Base-by-base conservation (phyloP, 2,329 filamentous ascomycete genomes). In the Aspergillus niger region DNA sequence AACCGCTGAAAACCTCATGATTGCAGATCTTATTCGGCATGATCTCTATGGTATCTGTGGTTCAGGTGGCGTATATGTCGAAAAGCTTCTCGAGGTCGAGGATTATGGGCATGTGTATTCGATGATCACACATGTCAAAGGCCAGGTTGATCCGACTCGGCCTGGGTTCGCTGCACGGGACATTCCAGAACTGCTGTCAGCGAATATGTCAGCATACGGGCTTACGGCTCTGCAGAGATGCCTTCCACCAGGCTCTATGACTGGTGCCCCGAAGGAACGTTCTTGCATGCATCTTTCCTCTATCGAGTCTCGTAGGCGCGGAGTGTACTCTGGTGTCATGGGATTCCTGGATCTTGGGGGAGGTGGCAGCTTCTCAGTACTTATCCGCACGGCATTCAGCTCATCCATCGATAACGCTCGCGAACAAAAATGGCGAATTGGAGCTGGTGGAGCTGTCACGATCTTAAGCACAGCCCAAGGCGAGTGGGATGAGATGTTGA, bases 1-100 rank as follows among this genome's bases (percentile, higher is more conserved):
- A 75, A 88, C 91, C 69, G 94, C 94, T 0, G 94, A 98, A 79
- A 98, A 98, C 71, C 84, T 98, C 24, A 98, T 98, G 95, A 97
- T 98, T 69, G 93, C 97, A 2, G 94, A 98, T 74, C 82, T 98
- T 1, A 95, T 97, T n/a, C 86, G 94, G 0, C 94, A 98, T 72
- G 94, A 98, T 74, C 81, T 98, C 11, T 90, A 96, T 75, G 87
- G 89, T n/a, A 88, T 96, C 8, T 91, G 89, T 62, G 91, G 91
- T 5, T 84, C 89, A 1, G 88, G 87, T 0, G 85, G 85, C 60
- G 92, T 97, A 1, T 74, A 79, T 5, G 92, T 97, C 1, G 86
- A 88, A 13, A 89, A 92, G 58, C 80, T 97, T 24, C 90, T 97
- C 79, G 85, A 88, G 60, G 90, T 98, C 0, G 93, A 97, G 76